Conservation (phyloP, 2,329 filamentous ascomycete genomes). For the Mycosphaerella arachidis region DNA sequence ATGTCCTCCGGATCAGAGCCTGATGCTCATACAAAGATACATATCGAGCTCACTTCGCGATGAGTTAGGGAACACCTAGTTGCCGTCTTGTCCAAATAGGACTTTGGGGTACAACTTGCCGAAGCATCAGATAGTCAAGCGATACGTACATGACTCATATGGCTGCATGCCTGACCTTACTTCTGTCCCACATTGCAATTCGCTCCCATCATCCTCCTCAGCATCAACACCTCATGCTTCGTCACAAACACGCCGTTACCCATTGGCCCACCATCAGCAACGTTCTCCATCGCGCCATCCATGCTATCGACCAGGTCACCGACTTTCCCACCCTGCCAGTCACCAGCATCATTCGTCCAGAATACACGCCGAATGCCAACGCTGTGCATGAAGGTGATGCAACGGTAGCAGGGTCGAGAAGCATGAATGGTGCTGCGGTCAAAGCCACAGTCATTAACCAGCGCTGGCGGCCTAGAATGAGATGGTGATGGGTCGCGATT, state of each 20-base stretch:
- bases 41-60: no score
- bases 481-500: slow-evolving; percentile 21
- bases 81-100: background rate
- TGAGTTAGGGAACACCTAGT: background rate
- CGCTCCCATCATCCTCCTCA: slow-evolving; percentile 37
- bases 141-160: background rate
- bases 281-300: slow-evolving; percentile 30
- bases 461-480: background rate
- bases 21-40: no score
- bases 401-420: slow-evolving; percentile 51
- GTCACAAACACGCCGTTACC: slow-evolving; percentile 46
- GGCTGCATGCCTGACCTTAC: background rate
- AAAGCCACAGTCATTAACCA: slow-evolving; percentile 6
- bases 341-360: slow-evolving; percentile 48
- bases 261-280: slow-evolving; percentile 21
- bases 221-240: slow-evolving; percentile 50
- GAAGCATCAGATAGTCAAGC: background rate
- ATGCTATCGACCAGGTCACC: slow-evolving; percentile 46
- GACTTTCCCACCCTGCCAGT: slow-evolving; percentile 50
- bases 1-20: no score
- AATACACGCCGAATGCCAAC: slow-evolving; percentile 52
- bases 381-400: slow-evolving; percentile 49
- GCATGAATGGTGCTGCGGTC: slow-evolving; percentile 30
- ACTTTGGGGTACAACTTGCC: background rate
- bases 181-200: background rate